phyloP scores from a whole-genome alignment of 495 filamentous ascomycete species.

The Daldinia loculata region DNA sequence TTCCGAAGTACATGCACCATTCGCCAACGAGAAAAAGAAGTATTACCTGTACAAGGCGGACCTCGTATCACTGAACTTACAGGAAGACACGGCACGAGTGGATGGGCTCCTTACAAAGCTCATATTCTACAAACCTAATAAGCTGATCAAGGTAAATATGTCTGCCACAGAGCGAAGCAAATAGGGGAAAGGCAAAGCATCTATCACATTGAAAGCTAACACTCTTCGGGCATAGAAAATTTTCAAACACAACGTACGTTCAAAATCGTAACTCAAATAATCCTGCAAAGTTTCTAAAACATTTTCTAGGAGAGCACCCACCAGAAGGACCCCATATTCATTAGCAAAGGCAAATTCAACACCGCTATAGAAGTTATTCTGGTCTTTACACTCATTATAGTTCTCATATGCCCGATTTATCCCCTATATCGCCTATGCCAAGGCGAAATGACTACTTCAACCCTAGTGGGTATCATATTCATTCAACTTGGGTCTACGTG shows the following conservation, averaged over 20 bases:
- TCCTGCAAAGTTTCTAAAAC: too few species aligned
- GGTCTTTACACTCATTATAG: not conserved
- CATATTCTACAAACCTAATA: not conserved
- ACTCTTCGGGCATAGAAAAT: not conserved
- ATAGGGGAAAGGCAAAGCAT: not conserved
- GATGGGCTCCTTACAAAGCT: slow-evolving; percentile 10
- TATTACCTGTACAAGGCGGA: slow-evolving; percentile 15
- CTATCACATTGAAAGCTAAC: not conserved
- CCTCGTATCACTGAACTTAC: slow-evolving; percentile 1
- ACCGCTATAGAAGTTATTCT: not conserved
- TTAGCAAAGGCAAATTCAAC: not conserved
- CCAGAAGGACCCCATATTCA: not conserved
- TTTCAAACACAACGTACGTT: not conserved
- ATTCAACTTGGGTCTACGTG: slow-evolving; percentile 19
- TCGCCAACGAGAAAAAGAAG: not conserved
- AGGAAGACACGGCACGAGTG: slow-evolving; percentile 12
- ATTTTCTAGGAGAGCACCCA: not conserved
- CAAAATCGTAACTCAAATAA: not conserved
- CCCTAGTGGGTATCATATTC: slow-evolving; percentile 23
- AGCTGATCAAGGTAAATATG: slow-evolving; percentile 8
- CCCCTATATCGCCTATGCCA: slow-evolving; percentile 24
- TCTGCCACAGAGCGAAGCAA: not conserved
- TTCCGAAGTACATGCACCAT: not conserved
- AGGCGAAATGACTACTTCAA: slow-evolving; percentile 11
- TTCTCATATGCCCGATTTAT: slow-evolving; percentile 23